Evolutionary conservation across 2,329 filamentous ascomycete species (phyloP).

Genomic region (Cladophialophora chaetospira): DNA sequence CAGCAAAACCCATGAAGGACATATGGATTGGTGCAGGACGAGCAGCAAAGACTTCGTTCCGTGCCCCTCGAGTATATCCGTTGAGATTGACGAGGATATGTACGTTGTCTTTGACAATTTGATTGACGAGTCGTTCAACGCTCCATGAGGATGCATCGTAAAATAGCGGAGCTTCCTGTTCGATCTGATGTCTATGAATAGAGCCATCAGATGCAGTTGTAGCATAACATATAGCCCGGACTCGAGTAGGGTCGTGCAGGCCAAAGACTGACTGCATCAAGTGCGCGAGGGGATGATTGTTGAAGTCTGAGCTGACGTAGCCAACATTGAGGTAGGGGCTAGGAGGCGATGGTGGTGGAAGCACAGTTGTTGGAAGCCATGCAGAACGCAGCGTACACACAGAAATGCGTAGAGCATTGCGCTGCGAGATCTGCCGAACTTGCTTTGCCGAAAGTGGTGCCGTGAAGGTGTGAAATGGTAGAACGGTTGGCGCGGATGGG

Average conservation of each 20-base stretch:
- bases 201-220: conserved; percentile 91
- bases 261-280: conserved; percentile 99
- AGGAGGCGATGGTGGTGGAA: conserved; percentile 81
- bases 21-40: conserved; percentile 94
- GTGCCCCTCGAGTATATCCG: conserved; percentile 92
- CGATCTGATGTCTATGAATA: conserved; percentile 86
- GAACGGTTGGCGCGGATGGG: conserved; percentile 86
- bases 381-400: conserved; percentile 82
- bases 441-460: conserved; percentile 89
- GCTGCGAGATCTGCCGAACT: conserved; percentile 89
- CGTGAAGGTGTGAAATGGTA: conserved; percentile 97
- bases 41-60: conserved; percentile 95
- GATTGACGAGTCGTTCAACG: conserved; percentile 77
- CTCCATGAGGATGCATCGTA: conserved; percentile 85
- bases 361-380: conserved; percentile 82
- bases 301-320: conserved; percentile 97
- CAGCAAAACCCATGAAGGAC: conserved; percentile 99
- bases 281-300: conserved; percentile 95
- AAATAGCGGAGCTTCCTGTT: conserved; percentile 88
- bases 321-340: conserved; percentile 83
- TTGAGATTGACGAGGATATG: conserved; percentile 98
- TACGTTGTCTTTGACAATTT: conserved; percentile 84
- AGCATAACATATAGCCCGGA: conserved; percentile 90
- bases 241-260: conserved; percentile 71
- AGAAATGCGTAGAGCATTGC: conserved; percentile 90